Base-by-base conservation (phyloP, 2,329 filamentous ascomycete genomes). In the Aspergillus thermomutatus region DNA sequence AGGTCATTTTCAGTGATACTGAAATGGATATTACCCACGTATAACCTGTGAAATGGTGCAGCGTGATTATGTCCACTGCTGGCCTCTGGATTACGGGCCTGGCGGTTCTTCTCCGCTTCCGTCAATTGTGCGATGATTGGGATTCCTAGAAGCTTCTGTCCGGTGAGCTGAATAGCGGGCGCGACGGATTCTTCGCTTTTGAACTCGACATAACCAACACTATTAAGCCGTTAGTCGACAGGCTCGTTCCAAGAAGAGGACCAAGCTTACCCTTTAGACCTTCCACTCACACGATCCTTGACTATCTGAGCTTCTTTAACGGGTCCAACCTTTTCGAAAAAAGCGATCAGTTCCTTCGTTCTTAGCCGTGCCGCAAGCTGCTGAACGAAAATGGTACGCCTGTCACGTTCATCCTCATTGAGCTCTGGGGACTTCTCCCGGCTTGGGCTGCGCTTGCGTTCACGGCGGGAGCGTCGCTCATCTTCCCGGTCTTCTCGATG, bases 21-120 rank as follows among this genome's bases (percentile, higher is more conserved):
- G 83, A 99, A 99, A 80, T 99, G 94, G 67, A 99, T 97, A 75
- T 99, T 99, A 77, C 94, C 94, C 66, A 99, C 93, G 76, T 97
- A 99, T 58, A 99, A 88, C 66, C 95, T 90, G 78, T 99, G 94
- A 81, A 97, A 97, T 25, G 94, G 94, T 58, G 96, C 88, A 60
- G 90, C 89, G 72, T 92, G 92, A 58, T 89, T 87, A 66, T 91
- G 85, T 57, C 79, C 80, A 64, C 83, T 86, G 64, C 83, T 82
- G 50, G 82, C 66, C 67, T 94, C 90, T 52, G 90, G 85, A 63
- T 85, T 93, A 65, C 93, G 91, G 63, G 92, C 91, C 81, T 96
- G 93, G 67, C 94, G 92, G 73, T 99, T 99, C 83, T 99, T 99
- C 77, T 99, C 95, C 73, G 94, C 95, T 82, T 99, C 94, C 69